Conservation (phyloP, 2,329 filamentous ascomycete genomes). For the Sporothrix brunneoviolacea region DNA sequence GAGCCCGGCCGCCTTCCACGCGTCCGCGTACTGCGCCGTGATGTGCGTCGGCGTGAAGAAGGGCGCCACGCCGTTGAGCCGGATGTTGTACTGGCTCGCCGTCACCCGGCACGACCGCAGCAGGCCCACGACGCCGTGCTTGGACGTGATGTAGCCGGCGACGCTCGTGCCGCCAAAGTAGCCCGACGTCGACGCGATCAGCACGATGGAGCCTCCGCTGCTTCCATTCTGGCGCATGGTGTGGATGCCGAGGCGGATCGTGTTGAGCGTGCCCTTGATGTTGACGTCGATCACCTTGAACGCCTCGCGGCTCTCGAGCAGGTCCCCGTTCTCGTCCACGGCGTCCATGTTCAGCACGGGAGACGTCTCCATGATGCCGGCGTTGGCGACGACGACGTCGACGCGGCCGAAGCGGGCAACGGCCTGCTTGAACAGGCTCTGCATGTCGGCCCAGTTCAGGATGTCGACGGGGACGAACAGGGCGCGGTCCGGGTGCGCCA, state of each 20-base stretch:
- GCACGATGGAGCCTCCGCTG: conserved; percentile 36
- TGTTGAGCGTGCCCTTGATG: conserved; percentile 38
- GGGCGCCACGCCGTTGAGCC: conserved; percentile 37
- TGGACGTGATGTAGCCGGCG: conserved; percentile 20
- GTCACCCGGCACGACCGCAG: conserved; percentile 7
- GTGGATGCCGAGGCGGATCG: conserved; percentile 6
- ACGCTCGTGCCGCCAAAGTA: conserved; percentile 24
- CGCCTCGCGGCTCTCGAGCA: conserved; percentile 22
- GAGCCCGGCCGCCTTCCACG: conserved; percentile 30
- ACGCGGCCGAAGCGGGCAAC: conserved; percentile 28
- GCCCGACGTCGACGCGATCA: conserved; percentile 29
- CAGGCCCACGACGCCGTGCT: conserved; percentile 20
- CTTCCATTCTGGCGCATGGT: conserved; percentile 24
- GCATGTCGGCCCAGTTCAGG: conserved; percentile 30
- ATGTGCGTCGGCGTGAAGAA: conserved; percentile 39
- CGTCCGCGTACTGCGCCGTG: conserved; percentile 30
- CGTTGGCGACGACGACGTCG: conserved; percentile 36
- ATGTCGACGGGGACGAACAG: conserved; percentile 32
- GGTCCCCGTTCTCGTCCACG: conserved; percentile 19
- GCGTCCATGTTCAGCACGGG: conserved; percentile 22
- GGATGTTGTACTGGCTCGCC: conserved; percentile 27
- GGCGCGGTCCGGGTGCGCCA: conserved; percentile 25
- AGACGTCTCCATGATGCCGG: conserved; percentile 31
- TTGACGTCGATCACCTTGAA: conserved; percentile 34
- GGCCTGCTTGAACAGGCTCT: conserved; percentile 26